Conservation (phyloP, 78 protist genomes). For the Anaeramoeba ignava region DNA sequence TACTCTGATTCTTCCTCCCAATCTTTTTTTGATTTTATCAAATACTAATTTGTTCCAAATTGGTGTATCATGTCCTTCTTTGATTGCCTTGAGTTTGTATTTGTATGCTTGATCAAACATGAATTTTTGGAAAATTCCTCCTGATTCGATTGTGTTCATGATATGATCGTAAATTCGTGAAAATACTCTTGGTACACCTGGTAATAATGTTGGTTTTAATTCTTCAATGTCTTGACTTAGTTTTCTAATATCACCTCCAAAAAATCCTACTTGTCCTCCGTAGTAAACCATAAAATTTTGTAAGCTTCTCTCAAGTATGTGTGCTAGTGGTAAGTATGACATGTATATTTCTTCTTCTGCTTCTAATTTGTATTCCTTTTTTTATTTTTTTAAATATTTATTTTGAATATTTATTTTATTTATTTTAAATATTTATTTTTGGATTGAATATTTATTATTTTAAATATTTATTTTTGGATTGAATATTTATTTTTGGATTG, state of each 20-base stretch:
- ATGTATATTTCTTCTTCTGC: not conserved
- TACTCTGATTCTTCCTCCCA: conserved; percentile 9
- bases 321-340: conserved; percentile 17
- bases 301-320: conserved; percentile 1
- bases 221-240: conserved; percentile 1
- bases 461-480: too few relatives aligned
- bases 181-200: conserved; percentile 18
- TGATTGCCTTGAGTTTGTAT: not conserved
- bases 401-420: too few relatives aligned
- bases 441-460: too few relatives aligned
- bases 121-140: not conserved
- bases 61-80: not conserved
- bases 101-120: conserved; percentile 3
- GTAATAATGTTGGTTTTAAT: conserved; percentile 14
- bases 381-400: too few relatives aligned
- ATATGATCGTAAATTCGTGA: not conserved
- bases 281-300: not conserved
- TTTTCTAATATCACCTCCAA: conserved; percentile 16
- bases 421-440: too few relatives aligned
- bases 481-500: too few relatives aligned
- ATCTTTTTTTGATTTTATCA: not conserved
- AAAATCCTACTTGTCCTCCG: conserved; percentile 39
- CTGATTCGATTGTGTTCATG: not conserved
- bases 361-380: too few relatives aligned
- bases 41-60: not conserved